Evolutionary conservation across 495 filamentous ascomycete species (phyloP), one percentile per base, ranked within the genome.

Genomic region (Penicillium egyptiacum): DNA sequence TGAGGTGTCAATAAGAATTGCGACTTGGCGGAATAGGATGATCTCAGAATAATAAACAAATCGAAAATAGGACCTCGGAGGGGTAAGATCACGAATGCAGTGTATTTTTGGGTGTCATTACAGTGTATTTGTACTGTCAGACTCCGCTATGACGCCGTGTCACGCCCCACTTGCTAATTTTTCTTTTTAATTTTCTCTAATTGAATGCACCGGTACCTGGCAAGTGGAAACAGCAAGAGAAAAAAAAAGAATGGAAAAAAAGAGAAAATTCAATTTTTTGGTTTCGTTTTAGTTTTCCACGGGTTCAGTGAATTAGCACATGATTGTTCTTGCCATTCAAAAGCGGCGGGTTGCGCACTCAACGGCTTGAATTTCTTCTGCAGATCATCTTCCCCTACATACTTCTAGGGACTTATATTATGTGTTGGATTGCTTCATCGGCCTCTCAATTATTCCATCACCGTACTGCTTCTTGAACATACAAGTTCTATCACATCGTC

Each of bases 381-480:
- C 7, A 47, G 44, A 47, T 47, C 42, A 43, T 43, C 12, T 49
- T 26, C 56, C n/a, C 35, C n/a, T 17, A 30, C 26, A 47, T 30
- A 39, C 35, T 16, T 20, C 25, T 26, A 25, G 19, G 25, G 23
- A 19, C 20, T 19, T 41, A 48, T 55, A 68, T 67, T 69, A 71
- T 72, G 66, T 68, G 62, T 59, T 64, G 61, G 59, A 56, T 62
- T 66, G 58, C 58, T 42, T 56, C 22, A 43, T 59, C 52, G 17
- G 35, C 40, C 53, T 62, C 68, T 59, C 62, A 63, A 61, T 54
- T 66, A 20, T 57, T 61, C 30, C 66, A 67, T 16, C 59, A 71
- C 26, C 69, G 65, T 51, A 71, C 65, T 57, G 67, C 59, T 35
- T 70, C 64, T 54, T 73, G 59, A 72, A 58, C 50, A 49, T 31